These are phyloP conservation scores for Suillus bovinus DNA, from an alignment of 768 basidiomycete genomes.

Conservation along the genomic window DNA sequence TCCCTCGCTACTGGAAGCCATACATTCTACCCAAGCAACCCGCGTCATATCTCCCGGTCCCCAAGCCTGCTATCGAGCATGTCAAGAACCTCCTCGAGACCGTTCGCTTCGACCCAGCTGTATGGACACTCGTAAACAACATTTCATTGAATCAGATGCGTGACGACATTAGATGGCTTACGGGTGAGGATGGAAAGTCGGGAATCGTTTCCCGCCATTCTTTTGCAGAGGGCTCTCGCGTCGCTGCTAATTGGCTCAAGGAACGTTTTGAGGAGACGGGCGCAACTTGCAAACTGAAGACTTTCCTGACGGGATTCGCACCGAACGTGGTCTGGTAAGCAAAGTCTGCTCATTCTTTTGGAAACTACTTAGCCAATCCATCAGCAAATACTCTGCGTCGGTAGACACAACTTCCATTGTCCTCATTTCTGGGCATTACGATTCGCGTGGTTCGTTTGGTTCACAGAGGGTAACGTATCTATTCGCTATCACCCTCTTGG, in stretches of 20 bases:
- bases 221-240: slow-evolving; percentile 64
- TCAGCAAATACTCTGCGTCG: slow-evolving; percentile 58
- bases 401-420: slow-evolving; percentile 62
- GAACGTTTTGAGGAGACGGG: slow-evolving; percentile 71
- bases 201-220: slow-evolving; percentile 81
- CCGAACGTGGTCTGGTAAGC: slow-evolving; percentile 87
- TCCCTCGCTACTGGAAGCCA: slow-evolving; percentile 78
- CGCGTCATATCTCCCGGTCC: slow-evolving; percentile 54
- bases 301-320: slow-evolving; percentile 72
- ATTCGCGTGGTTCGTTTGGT: slow-evolving; percentile 91
- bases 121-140: slow-evolving; percentile 68
- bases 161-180: slow-evolving; percentile 77
- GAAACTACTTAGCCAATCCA: not conserved
- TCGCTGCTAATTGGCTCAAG: slow-evolving; percentile 77
- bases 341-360: not conserved
- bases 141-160: slow-evolving; percentile 67
- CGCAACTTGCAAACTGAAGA: slow-evolving; percentile 65
- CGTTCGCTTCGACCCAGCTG: slow-evolving; percentile 66
- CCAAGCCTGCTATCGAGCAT: slow-evolving; percentile 50
- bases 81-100: slow-evolving; percentile 56
- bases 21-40: slow-evolving; percentile 57
- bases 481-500: not conserved
- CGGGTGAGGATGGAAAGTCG: slow-evolving; percentile 77
- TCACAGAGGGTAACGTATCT: slow-evolving; percentile 43
- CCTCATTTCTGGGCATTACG: slow-evolving; percentile 85